Percentiles rank a stretch among this genome's conserved stretches.
Evolutionary conservation across 2,329 filamentous ascomycete species (phyloP).

Genomic region (Fusarium verticillioides): DNA sequence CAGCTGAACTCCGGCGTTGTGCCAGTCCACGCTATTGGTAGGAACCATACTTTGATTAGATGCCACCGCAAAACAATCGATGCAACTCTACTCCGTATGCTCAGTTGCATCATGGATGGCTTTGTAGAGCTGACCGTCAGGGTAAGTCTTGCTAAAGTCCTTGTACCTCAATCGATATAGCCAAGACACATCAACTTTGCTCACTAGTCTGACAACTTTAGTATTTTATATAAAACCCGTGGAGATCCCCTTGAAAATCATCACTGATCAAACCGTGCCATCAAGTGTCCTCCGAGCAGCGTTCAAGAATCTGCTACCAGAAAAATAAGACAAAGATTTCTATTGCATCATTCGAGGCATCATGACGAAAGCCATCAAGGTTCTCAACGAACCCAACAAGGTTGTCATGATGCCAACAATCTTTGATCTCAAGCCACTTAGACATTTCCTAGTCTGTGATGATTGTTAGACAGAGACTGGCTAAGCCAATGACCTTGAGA

Average conservation of each 20-base stretch:
- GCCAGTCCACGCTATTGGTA: too few relatives aligned
- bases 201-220: background rate
- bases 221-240: too few relatives aligned
- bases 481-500: background rate
- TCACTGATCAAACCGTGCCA: background rate
- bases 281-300: too few relatives aligned
- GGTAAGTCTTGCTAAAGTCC: background rate
- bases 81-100: too few relatives aligned
- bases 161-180: background rate
- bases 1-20: too few relatives aligned
- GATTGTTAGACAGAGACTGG: accelerated
- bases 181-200: accelerated
- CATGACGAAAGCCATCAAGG: slow-evolving; percentile 13
- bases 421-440: background rate
- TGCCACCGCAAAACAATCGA: too few relatives aligned
- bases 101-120: too few relatives aligned
- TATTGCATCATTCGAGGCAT: background rate
- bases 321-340: background rate
- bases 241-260: too few relatives aligned
- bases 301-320: too few relatives aligned
- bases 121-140: too few relatives aligned
- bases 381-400: slow-evolving; percentile 9
- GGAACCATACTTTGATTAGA: too few relatives aligned
- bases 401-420: background rate
- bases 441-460: background rate